Percentiles rank a stretch among this genome's conserved stretches.
Evolutionary conservation across 352 stramenopile species (phyloP).

Genomic region (Aphanomyces astaci): DNA sequence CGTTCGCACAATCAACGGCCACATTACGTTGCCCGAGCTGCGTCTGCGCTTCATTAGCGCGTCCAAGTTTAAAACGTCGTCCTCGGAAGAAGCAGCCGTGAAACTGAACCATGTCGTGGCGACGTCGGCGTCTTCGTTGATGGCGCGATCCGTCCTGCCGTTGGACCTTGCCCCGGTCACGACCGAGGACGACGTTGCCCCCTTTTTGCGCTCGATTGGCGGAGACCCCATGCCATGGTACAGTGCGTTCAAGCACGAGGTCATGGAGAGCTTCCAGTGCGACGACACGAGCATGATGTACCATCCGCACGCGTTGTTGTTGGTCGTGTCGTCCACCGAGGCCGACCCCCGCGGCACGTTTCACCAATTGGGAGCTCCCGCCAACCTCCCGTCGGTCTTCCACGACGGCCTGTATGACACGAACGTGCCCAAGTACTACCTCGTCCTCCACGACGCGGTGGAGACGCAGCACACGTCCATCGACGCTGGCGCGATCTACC

Average conservation of each 20-base stretch:
- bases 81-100: conserved; percentile 42
- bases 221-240: conserved; percentile 72
- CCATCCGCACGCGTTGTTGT: conserved; percentile 61
- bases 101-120: conserved; percentile 59
- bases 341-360: conserved; percentile 69
- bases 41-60: conserved; percentile 68
- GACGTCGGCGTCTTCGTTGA: conserved; percentile 7
- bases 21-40: conserved; percentile 51
- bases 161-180: conserved; percentile 51
- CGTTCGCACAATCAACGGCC: conserved; percentile 65
- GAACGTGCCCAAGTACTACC: conserved; percentile 75
- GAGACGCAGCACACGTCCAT: conserved; percentile 75
- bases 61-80: conserved; percentile 41
- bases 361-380: conserved; percentile 44
- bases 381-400: conserved; percentile 51
- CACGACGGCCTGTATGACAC: conserved; percentile 70
- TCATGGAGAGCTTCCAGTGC: conserved; percentile 78
- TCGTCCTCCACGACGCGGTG: conserved; percentile 80
- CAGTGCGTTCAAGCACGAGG: conserved; percentile 57
- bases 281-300: conserved; percentile 71
- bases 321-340: conserved; percentile 78
- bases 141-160: not conserved
- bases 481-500: conserved; percentile 66
- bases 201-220: conserved; percentile 54
- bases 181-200: conserved; percentile 52